Evolutionary conservation across 1,139 yeast species (phyloP), one percentile per base, ranked within the genome.

Genomic region (Geotrichum cucujoidarum): DNA sequence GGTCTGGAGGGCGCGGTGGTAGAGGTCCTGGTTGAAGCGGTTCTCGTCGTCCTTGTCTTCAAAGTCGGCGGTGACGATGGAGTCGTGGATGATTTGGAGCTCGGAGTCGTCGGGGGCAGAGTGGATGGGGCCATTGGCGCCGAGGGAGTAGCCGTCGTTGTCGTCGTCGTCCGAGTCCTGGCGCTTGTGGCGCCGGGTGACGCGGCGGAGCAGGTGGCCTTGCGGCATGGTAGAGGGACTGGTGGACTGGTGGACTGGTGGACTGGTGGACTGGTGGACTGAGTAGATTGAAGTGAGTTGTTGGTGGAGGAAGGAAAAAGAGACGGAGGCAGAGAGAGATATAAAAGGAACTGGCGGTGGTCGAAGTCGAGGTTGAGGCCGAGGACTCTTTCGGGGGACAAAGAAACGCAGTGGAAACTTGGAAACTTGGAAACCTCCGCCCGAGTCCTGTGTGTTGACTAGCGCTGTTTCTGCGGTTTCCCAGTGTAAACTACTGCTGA

Each of bases 1-100:
- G 27, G 22, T 41, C 40, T 31, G 40, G 42, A 32, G 49, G 39
- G 34, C 49, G 34, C 45, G 11, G 31, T 21, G 33, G 34, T 35
- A 29, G 34, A 42, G 46, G 25, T 41, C 50, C 10, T 40, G 48
- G 35, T 43, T 49, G 32, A 36, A 44, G 17, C 45, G 30, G 10
- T 34, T 47, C 34, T 43, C 48, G 30, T 42, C 45, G 13, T 42
- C 45, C 24, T 42, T 36, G 45, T 42, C 45, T 2, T 40, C 34
- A 8, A 42, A 32, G 24, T 42, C 45, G 1, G 45, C 54, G 16
- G 54, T 54, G 22, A 54, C 55, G 22, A 57, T 44, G 13, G 58
- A 48, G 48, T 59, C 62, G 43, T 59, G 62, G 39, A 57, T 58
- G 39, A 59, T 47, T 33, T 53, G 50, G 24, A 59, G 52, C 34